These are phyloP conservation scores for Camellia japonica DNA, from an alignment of 148 eudicot genomes.

Conservation along the genomic window DNA sequence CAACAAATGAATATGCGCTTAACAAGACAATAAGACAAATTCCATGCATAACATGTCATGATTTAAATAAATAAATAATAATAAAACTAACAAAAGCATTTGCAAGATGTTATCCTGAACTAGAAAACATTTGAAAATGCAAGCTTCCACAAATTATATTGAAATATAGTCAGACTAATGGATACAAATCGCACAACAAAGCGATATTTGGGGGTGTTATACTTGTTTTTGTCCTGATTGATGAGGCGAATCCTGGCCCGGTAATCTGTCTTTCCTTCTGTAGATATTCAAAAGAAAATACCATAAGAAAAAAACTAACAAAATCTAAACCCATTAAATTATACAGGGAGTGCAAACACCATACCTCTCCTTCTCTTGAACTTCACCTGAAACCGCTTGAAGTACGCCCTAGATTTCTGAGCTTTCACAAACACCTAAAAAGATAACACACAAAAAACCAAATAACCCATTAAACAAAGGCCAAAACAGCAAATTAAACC, in stretches of 20 bases:
- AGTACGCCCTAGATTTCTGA: slow-evolving; percentile 59
- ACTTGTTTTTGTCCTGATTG: slow-evolving; percentile 88
- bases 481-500: background rate
- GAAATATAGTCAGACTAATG: slow-evolving; percentile 11
- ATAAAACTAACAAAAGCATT: background rate
- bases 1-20: background rate
- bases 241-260: slow-evolving; percentile 74
- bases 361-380: slow-evolving; percentile 85
- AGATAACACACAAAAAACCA: background rate
- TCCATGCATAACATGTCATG: background rate
- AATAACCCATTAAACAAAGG: background rate
- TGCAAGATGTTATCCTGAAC: background rate
- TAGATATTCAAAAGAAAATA: background rate
- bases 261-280: slow-evolving; percentile 95
- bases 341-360: background rate
- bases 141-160: background rate
- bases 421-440: slow-evolving; percentile 63
- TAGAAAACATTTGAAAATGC: background rate
- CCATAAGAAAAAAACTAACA: background rate
- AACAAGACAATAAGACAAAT: background rate
- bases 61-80: background rate
- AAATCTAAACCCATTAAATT: background rate
- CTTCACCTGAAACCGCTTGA: slow-evolving; percentile 72
- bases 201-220: slow-evolving; percentile 84
- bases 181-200: slow-evolving; percentile 78